A percentile compares a stretch with the other conserved stretches of the same genome.
These are phyloP conservation scores for Mycosphaerelloides madeirae DNA, from an alignment of 2,329 filamentous ascomycete genomes.

Conservation along the genomic window DNA sequence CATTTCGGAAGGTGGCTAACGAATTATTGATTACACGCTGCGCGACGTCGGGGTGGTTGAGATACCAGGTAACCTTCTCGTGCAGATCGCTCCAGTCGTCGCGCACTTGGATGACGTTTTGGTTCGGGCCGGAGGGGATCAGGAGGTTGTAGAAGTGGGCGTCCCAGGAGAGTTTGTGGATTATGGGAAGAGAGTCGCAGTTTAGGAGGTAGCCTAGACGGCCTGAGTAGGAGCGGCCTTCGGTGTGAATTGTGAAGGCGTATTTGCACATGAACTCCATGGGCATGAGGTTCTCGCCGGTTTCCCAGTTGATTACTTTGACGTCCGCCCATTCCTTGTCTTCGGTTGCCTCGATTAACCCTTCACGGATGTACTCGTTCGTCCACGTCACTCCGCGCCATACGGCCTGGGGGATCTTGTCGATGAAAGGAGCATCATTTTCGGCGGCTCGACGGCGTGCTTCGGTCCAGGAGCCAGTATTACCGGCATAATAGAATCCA, in stretches of 20 bases:
- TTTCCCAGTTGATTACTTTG: slow-evolving; percentile 17
- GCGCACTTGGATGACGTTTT: slow-evolving; percentile 27
- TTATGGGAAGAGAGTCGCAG: slow-evolving; percentile 26
- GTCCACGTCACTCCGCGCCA: slow-evolving; percentile 27
- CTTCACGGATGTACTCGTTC: slow-evolving; percentile 21
- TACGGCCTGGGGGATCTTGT: slow-evolving; percentile 24
- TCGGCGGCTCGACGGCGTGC: slow-evolving; percentile 20
- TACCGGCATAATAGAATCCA: slow-evolving; percentile 43
- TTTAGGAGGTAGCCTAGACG: slow-evolving; percentile 29
- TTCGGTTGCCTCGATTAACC: slow-evolving; percentile 25
- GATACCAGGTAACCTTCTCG: slow-evolving; percentile 22
- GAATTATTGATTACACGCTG: slow-evolving; percentile 25
- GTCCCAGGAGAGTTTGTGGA: slow-evolving; percentile 26
- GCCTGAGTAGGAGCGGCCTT: slow-evolving; percentile 27
- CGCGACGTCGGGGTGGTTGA: slow-evolving; percentile 21
- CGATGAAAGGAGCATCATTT: slow-evolving; percentile 13
- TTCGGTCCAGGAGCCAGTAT: slow-evolving; percentile 11
- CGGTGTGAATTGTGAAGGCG: slow-evolving; percentile 27
- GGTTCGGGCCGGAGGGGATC: slow-evolving; percentile 17
- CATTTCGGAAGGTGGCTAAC: slow-evolving; percentile 23
- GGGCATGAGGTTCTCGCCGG: slow-evolving; percentile 9
- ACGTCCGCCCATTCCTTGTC: slow-evolving; percentile 36
- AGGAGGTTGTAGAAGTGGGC: slow-evolving; percentile 27
- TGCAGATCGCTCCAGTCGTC: slow-evolving; percentile 27
- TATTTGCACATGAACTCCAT: slow-evolving; percentile 26